Base-by-base conservation (phyloP, 2,329 filamentous ascomycete species). In the Dichotomopilus funicola region DNA sequence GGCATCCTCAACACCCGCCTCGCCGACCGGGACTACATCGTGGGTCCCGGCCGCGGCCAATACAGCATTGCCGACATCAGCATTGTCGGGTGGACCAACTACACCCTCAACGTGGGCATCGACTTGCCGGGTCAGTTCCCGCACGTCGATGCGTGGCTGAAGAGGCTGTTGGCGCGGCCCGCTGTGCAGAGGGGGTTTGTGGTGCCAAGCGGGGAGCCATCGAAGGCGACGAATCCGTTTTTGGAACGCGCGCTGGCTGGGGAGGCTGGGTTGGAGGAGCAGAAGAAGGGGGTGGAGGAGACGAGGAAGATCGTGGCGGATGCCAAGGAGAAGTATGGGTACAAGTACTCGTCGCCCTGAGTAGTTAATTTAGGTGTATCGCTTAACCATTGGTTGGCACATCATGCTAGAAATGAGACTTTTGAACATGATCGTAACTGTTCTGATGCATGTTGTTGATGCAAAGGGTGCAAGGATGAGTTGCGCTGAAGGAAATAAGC, bases 61-160 rank as follows among this genome's bases (percentile, higher is more conserved):
- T 83, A 77, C 69, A 82, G 78, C 62, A 83, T 87, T 55, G 87
- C 83, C 0, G 88, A 92, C 71, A 89, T 92, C 54, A 79, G 49
- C 85, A 76, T 84, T 56, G 81, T 86, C 66, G 85, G 86, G 41
- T 91, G 88, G 88, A 75, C 85, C 49, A 53, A 55, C 12, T 7
- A 40, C 9, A 49, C 40, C 36, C 0, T 1, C 33, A 46, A 34
- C 35, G 77, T 82, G 47, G 85, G 85, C 19, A 63, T 89, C 34
- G 80, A 89, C 50, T 76, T 87, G 44, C 6, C 45, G 5, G 72
- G 77, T 1, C 76, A 82, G 59, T 90, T 89, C 71, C 85, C 85
- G 10, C 72, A 80, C 51, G 68, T 90, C 55, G 78, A 82, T 66
- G 79, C 78, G 3, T 90, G 87, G 87, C 77, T 87, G 66, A 78